These are phyloP conservation scores for Boletus rubescentipes DNA, from an alignment of 768 basidiomycete species.

Conservation along the genomic window DNA sequence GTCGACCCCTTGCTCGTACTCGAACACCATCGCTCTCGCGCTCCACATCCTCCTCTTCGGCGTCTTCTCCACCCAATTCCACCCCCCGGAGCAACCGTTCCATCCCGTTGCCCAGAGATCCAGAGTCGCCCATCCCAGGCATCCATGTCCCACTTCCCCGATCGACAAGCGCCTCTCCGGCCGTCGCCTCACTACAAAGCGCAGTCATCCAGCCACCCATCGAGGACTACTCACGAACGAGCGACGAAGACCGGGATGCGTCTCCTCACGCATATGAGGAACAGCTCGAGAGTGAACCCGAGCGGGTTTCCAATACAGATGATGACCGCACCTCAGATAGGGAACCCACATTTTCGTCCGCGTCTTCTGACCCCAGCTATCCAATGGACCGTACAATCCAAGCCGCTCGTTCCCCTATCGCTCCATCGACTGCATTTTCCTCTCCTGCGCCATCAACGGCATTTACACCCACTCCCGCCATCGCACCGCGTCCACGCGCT, in stretches of 20 bases:
- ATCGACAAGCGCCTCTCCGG: constrained; percentile 51
- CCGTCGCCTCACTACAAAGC: constrained; percentile 30
- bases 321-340: constrained; percentile 29
- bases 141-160: constrained; percentile 51
- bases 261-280: constrained; percentile 3
- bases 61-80: constrained; percentile 59
- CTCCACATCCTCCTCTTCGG: constrained; percentile 52
- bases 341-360: constrained; percentile 75
- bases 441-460: constrained; percentile 56
- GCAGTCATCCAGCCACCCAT: constrained; percentile 22
- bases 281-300: constrained; percentile 21
- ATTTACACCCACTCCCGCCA: constrained; percentile 71
- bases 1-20: constrained; percentile 48
- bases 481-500: constrained; percentile 58
- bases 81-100: constrained; percentile 62
- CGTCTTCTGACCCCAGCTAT: constrained; percentile 43
- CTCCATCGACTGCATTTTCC: constrained; percentile 44
- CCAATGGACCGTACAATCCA: constrained; percentile 32
- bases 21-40: constrained; percentile 69
- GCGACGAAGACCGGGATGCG: constrained; percentile 12
- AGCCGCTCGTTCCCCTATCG: constrained; percentile 33
- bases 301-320: constrained; percentile 22
- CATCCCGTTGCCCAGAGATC: constrained; percentile 36
- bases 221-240: constrained; percentile 14
- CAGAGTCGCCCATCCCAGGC: constrained; percentile 49